Evolutionary conservation across 2,329 filamentous ascomycete genomes (phyloP), one percentile per base, ranked within the genome.

Genomic region (Fusarium ambrosium): DNA sequence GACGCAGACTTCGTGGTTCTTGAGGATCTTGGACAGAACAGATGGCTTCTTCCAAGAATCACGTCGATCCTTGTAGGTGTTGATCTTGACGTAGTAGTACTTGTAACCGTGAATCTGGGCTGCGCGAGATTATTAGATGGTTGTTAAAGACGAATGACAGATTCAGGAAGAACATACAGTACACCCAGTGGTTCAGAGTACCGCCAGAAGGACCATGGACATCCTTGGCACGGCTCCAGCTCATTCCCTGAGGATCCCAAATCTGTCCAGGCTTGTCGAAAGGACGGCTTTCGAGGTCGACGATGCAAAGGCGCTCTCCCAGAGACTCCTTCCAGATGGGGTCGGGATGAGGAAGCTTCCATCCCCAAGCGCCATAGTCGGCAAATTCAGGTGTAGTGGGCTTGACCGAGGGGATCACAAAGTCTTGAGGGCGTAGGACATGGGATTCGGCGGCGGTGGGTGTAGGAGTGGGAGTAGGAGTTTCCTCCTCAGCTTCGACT

Each of bases 61-160:
- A 41, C 85, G 84, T 24, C 85, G 84, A 68, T 86, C 85, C 53
- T 76, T 67, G 64, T 80, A 84, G 14, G 80, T 77, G 11, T 82
- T 74, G 45, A 82, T 82, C 41, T 83, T 80, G 69, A 87, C 71
- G 68, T 84, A 86, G 78, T 86, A 86, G 81, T 87, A 86, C 74
- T 84, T 83, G 81, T 87, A 87, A 62, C 85, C 85, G 74, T 87
- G 85, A 62, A 86, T 85, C 71, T 82, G 83, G 76, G 85, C 84
- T 85, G 69, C 32, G 37, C 65, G 27, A 14, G 32, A 60, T 22
- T 22, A 27, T 45, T 29, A 53, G 18, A 20, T 29, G 18, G 34
- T 16, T 16, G 22, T 27, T 2, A 18, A 18, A 10, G 1, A 18
- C 1, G 6, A 10, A 22, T 14, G 27, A 32, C 41, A 14, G 11